phyloP scores from a whole-genome alignment of 441 rosid genomes.

The Pelargonium cotyledonis region DNA sequence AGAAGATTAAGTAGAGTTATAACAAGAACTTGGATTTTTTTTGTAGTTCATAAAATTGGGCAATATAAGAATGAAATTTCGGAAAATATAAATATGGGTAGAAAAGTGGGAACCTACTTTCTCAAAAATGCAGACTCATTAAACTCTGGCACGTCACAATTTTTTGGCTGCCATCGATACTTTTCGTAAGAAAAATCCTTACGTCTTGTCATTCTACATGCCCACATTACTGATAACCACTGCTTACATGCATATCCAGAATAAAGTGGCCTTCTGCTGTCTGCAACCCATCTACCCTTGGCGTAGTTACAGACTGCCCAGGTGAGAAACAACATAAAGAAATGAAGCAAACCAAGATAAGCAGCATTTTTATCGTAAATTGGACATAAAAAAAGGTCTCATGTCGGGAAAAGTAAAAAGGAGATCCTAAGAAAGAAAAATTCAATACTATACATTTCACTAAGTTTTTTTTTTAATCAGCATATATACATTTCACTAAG shows the following conservation, averaged over 20 bases:
- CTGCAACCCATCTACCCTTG: slow-evolving; percentile 73
- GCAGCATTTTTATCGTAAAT: not conserved
- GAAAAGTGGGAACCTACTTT: slow-evolving; percentile 33
- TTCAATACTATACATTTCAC: not conserved
- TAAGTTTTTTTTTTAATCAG: not conserved
- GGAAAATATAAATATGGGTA: not conserved
- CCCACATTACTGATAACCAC: slow-evolving; percentile 92
- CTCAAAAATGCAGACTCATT: slow-evolving; percentile 51
- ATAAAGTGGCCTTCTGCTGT: slow-evolving; percentile 56
- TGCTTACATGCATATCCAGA: slow-evolving; percentile 68
- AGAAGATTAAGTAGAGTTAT: not conserved
- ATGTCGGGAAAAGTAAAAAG: not conserved
- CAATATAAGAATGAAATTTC: not conserved
- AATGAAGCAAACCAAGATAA: not conserved
- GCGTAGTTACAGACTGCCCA: slow-evolving; percentile 71
- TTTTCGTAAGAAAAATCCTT: slow-evolving; percentile 68
- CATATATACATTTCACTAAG: not conserved
- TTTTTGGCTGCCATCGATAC: slow-evolving; percentile 66
- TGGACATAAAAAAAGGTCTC: not conserved
- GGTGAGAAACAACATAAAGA: slow-evolving; percentile 10
- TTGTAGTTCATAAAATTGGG: too few species aligned
- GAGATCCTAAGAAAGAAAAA: not conserved
- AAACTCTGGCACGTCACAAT: slow-evolving; percentile 61
- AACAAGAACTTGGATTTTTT: too few species aligned
- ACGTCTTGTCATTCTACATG: slow-evolving; percentile 66